Base-by-base conservation (phyloP, 129 eudicot genomes). In the Chrysanthemum lavandulifolium region DNA sequence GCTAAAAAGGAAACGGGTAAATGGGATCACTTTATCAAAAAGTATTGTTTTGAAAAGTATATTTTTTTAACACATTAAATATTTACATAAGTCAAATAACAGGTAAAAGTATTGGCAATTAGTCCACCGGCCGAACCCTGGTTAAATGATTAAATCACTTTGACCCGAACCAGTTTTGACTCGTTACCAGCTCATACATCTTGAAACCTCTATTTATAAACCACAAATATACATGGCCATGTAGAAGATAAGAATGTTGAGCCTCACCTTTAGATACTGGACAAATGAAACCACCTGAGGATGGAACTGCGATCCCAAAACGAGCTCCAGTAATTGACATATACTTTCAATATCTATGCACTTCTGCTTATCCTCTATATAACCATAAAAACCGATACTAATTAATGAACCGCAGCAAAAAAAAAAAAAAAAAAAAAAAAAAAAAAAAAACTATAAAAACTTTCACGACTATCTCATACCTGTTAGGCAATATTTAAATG, bases 321-420 rank as follows among this genome's bases (percentile, higher is more conserved):
- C 96, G 62, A 91, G 96, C 80, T 86, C 90, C 75, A 91, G 78
- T 56, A 91, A 77, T 43, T 86, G 62, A 69, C 97, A 91, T 25
- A 91, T 79, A 79, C 90, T 86, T 79, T 88, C 97, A 47, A 86
- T 86, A 77, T 91, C 97, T 67, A 91, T 85, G 83, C 89, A 86
- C 79, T 88, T 91, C 72, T 91, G 97, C 81, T 84, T 91, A 71
- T 91, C 97, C 84, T 91, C 96, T 88, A 53, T 47, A 78, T 75
- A 70, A 67, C 21, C 55, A 70, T 76, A 48, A 68, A n/a, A 50
- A 64, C 61, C 27, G 48, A 75, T 48, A 11, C 7, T 0, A 2
- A 55, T 29, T 27, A 31, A 21, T 50, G n/a, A 68, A 21, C 13
- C 4, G 11, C 1, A 47, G 52, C 29, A 9, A 12, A 68, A 0